Base-by-base conservation (phyloP, 164 flowering plant species). In the Malania oleifera region DNA sequence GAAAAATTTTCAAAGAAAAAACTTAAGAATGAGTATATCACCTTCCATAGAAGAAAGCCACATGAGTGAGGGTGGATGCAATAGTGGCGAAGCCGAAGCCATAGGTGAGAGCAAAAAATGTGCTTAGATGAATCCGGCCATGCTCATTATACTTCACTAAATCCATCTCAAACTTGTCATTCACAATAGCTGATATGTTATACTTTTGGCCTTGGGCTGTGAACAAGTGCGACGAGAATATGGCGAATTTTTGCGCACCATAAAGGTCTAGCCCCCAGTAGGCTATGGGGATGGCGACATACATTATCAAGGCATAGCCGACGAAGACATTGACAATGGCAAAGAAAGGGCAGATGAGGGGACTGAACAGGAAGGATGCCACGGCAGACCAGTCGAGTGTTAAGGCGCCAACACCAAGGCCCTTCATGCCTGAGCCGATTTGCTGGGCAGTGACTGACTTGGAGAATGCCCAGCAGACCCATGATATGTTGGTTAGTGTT, bases 21-120 rank as follows among this genome's bases (percentile, higher is more conserved):
- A n/a, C n/a, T n/a, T n/a, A n/a, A n/a, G n/a, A n/a, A 37, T 17
- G 40, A 59, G 25, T 37, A 11, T 17, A 2, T 18, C 46, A 43
- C 63, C 44, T 47, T 5, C 63, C 54, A 17, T 60, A 15, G 17
- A 60, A 60, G 27, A 60, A 26, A n/a, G 14, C 24, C 28, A 60
- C 63, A 15, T 60, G 63, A 23, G 41, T 23, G 13, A 49, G 18
- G 6, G 63, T 60, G 28, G 63, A 19, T 7, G 55, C 24, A 34
- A 60, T 35, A 1, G 62, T 27, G 19, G 62, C 60, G 39, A 57
- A 57, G 3, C 60, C 60, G 39, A 57, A 25, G 14, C 60, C 60
- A 44, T 57, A 57, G 19, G 60, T 43, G 35, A 57, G 7, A 17
- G 50, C 60, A 17, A 57, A 57, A n/a, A 57, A 57, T 15, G 23